Conservation (phyloP, 2,329 filamentous ascomycete species). For the Pyrenophora seminiperda region DNA sequence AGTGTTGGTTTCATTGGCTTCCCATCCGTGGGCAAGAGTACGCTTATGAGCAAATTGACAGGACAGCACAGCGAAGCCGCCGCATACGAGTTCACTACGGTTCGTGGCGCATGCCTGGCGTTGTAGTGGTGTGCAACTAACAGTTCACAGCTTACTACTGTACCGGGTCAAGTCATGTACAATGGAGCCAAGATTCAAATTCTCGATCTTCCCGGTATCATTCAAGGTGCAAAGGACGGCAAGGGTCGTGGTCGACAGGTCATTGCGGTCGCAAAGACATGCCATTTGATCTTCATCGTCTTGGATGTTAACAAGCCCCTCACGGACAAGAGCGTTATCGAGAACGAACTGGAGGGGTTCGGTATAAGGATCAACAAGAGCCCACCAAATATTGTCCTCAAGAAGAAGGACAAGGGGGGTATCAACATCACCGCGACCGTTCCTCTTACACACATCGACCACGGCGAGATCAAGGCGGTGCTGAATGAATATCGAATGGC, state of each 20-base stretch:
- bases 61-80: constrained; percentile 97
- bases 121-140: constrained; percentile 12
- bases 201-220: constrained; percentile 97
- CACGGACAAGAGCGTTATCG: constrained; percentile 95
- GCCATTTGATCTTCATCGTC: constrained; percentile 97
- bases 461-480: constrained; percentile 96
- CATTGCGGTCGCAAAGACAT: constrained; percentile 98
- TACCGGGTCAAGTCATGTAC: constrained; percentile 93
- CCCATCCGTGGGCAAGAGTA: constrained; percentile 97
- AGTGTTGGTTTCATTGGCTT: constrained; percentile 98
- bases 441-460: constrained; percentile 87
- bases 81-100: constrained; percentile 96
- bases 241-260: constrained; percentile 97
- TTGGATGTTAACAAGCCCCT: constrained; percentile 98
- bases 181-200: constrained; percentile 98
- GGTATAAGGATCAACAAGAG: constrained; percentile 97
- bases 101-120: constrained; percentile 12
- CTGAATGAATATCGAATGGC: constrained; percentile 97
- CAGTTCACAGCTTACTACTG: constrained; percentile 72
- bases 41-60: constrained; percentile 90
- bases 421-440: constrained; percentile 95
- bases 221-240: constrained; percentile 97
- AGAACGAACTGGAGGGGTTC: constrained; percentile 93
- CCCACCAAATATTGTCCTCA: constrained; percentile 98
- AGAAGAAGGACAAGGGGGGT: constrained; percentile 98